These are phyloP conservation scores for Debaryomycetaceae sp. DNA, from an alignment of 1,139 yeast species.

Conservation along the genomic window DNA sequence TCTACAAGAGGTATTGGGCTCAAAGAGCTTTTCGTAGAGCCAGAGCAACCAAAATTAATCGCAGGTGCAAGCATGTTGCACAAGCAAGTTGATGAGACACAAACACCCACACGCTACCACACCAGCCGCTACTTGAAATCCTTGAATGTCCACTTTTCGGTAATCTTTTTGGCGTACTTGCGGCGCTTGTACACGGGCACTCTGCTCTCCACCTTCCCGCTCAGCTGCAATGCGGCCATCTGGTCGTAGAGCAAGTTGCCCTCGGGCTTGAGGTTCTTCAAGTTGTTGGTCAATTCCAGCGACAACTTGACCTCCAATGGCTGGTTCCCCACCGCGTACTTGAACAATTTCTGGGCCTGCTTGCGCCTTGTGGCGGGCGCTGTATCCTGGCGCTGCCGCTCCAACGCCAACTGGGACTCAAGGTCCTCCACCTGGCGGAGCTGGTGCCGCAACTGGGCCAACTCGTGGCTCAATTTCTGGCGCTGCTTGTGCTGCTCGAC, in stretches of 20 bases:
- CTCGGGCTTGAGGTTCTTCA: slow-evolving; percentile 81
- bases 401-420: slow-evolving; percentile 36
- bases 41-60: no score
- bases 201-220: slow-evolving; percentile 82
- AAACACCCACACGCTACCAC: no score
- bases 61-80: no score
- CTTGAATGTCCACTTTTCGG: slow-evolving; percentile 89
- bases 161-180: slow-evolving; percentile 58
- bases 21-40: no score
- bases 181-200: slow-evolving; percentile 59
- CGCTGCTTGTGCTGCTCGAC: slow-evolving; percentile 57
- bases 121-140: slow-evolving; percentile 79
- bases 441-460: slow-evolving; percentile 46
- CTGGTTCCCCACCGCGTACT: slow-evolving; percentile 47
- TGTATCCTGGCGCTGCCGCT: slow-evolving; percentile 5
- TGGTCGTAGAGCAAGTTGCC: slow-evolving; percentile 80
- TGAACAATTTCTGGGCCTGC: slow-evolving; percentile 30
- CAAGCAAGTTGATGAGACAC: no score
- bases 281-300: slow-evolving; percentile 77
- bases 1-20: no score
- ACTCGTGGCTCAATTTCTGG: slow-evolving; percentile 41
- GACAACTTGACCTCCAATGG: slow-evolving; percentile 81
- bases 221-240: slow-evolving; percentile 68
- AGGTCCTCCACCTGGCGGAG: slow-evolving; percentile 49
- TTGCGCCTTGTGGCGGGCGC: slow-evolving; percentile 5